Evolutionary conservation across 805 yeast species (phyloP).

Genomic region (Ogataea trehaloabstinens): DNA sequence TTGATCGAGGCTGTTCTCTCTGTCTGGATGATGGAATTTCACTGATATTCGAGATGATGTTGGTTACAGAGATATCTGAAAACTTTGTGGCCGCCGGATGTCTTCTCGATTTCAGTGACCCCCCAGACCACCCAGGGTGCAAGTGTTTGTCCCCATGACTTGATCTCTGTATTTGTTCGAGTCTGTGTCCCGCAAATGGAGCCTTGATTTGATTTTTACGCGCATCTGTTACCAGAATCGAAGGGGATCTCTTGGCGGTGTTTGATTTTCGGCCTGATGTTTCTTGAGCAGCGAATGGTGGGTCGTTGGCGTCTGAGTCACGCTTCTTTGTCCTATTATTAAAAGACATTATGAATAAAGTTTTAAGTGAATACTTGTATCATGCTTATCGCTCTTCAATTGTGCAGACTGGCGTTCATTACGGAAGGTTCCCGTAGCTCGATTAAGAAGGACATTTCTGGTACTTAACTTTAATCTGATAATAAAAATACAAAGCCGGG

Average conservation of each 20-base stretch:
- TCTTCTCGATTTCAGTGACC: slow-evolving; percentile 13
- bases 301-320: neutral
- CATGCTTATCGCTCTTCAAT: too few relatives aligned
- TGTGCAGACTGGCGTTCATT: too few relatives aligned
- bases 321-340: neutral
- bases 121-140: slow-evolving; percentile 14
- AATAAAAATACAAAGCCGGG: too few relatives aligned
- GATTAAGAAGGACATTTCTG: too few relatives aligned
- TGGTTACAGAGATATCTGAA: slow-evolving; percentile 78
- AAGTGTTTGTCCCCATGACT: slow-evolving; percentile 14
- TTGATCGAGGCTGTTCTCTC: slow-evolving; percentile 26
- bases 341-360: neutral
- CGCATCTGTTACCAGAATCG: slow-evolving; percentile 89
- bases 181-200: slow-evolving; percentile 72
- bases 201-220: slow-evolving; percentile 59
- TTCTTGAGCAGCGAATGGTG: neutral
- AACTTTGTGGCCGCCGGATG: slow-evolving; percentile 41
- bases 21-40: slow-evolving; percentile 81
- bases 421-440: too few relatives aligned
- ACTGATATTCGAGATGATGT: slow-evolving; percentile 70
- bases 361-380: too few relatives aligned
- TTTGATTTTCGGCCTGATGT: neutral
- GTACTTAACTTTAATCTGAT: too few relatives aligned
- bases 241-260: slow-evolving; percentile 86
- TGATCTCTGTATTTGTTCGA: slow-evolving; percentile 20